Conservation (phyloP, 2,329 filamentous ascomycete genomes). For the Aspergillus sp. region DNA sequence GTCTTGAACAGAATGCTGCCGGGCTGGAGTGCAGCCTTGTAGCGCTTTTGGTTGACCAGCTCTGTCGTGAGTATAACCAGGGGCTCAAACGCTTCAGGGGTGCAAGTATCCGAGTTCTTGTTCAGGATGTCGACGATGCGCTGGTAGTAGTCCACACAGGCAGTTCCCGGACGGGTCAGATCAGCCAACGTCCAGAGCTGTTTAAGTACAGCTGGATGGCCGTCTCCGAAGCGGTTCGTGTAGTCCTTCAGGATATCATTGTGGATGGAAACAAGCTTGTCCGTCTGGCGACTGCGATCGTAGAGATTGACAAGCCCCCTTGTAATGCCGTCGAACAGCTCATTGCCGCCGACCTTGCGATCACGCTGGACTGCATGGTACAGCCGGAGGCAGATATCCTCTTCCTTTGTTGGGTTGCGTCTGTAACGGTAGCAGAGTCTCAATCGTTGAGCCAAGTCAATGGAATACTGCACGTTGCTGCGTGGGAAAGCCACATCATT, state of each 20-base stretch:
- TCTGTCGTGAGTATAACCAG: slow-evolving; percentile 38
- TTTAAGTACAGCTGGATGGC: slow-evolving; percentile 37
- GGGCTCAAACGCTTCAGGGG: slow-evolving; percentile 40
- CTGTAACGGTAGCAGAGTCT: slow-evolving; percentile 45
- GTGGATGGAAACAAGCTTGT: slow-evolving; percentile 35
- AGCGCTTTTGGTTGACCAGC: slow-evolving; percentile 36
- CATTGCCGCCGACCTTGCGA: slow-evolving; percentile 32
- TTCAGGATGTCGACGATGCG: slow-evolving; percentile 37
- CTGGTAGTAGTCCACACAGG: slow-evolving; percentile 39
- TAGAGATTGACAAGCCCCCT: slow-evolving; percentile 30
- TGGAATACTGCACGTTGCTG: slow-evolving; percentile 43
- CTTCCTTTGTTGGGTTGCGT: slow-evolving; percentile 34
- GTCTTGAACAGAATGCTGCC: slow-evolving; percentile 37
- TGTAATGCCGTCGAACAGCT: slow-evolving; percentile 26
- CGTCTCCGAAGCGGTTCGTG: slow-evolving; percentile 30
- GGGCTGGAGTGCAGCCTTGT: slow-evolving; percentile 35
- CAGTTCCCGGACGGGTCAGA: slow-evolving; percentile 33
- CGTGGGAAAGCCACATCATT: slow-evolving; percentile 46
- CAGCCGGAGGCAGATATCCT: slow-evolving; percentile 34
- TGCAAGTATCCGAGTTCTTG: slow-evolving; percentile 33
- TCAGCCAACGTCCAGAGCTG: slow-evolving; percentile 37
- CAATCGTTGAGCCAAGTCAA: slow-evolving; percentile 49
- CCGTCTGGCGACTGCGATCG: slow-evolving; percentile 29
- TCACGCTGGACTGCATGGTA: slow-evolving; percentile 33
- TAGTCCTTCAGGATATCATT: slow-evolving; percentile 41